Evolutionary conservation across 768 basidiomycete genomes (phyloP), one percentile per base, ranked within the genome.

Genomic region (Tylopilus vinaceipallidus): DNA sequence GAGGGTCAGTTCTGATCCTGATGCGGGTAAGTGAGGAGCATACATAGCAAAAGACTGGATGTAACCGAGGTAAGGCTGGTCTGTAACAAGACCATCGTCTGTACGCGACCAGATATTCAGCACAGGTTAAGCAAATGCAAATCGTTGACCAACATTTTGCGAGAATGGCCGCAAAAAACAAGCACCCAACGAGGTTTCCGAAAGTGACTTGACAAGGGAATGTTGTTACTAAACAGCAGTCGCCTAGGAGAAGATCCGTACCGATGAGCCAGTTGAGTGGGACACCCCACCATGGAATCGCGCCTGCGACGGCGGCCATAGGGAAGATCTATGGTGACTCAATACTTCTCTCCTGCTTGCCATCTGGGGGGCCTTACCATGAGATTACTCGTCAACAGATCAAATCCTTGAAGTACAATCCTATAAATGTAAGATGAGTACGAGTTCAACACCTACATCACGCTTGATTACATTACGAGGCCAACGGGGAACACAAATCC

Each of bases 401-500:
- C 86, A 37, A 81, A 73, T 2, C 82, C 82, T 67, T 86, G 83
- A 13, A 88, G 70, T 13, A 85, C 76, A 52, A 89, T 86, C 86
- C 86, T 88, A 54, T 19, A 32, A 30, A 12, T 17, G 13, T 9
- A 19, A 30, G 12, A 23, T 59, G 23, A 55, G 42, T 20, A 27
- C 30, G 12, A 6, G 13, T 11, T n/a, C 10, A 10, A 38, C 22
- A 4, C 34, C 33, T 16, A 24, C 7, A 3, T 6, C 6, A 8
- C 1, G 6, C 12, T n/a, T 12, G 52, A 74, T 52, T 57, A 88
- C 86, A 88, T 88, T 47, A 84, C 82, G 71, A 88, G 79, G 60
- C 86, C 86, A 2, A 85, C 83, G 9, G 86, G 86, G 64, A 88
- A 88, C 22, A 88, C 81, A 40, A 86, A 78, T 14, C 82, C 86